A percentile compares a stretch with the other conserved stretches of the same genome.
Evolutionary conservation across 257 asterid species (phyloP).

Genomic region (Ilex aquifolium): DNA sequence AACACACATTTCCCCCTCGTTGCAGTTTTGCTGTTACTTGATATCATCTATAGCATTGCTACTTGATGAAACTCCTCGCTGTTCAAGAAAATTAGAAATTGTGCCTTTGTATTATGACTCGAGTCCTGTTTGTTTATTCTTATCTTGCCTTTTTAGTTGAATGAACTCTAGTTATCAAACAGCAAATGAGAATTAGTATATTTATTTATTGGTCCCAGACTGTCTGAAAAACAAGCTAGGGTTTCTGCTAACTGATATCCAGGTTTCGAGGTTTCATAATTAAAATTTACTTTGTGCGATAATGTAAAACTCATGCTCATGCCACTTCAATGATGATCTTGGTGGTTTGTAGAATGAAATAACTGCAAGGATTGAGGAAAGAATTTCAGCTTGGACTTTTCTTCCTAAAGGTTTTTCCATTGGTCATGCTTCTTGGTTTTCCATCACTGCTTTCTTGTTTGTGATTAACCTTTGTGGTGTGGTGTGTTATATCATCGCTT

Average conservation of each 20-base stretch:
- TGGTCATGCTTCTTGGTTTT: slow-evolving; percentile 5
- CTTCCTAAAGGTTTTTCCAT: slow-evolving; percentile 59
- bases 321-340: slow-evolving; percentile 8
- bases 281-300: neutral
- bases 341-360: slow-evolving; percentile 50
- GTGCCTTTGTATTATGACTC: too few relatives aligned
- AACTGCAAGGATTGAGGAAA: slow-evolving; percentile 55
- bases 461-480: neutral
- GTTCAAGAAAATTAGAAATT: too few relatives aligned
- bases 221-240: neutral
- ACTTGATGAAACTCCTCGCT: too few relatives aligned
- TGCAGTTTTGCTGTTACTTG: too few relatives aligned
- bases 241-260: slow-evolving; percentile 5
- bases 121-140: too few relatives aligned
- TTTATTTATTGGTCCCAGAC: too few relatives aligned
- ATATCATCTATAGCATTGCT: too few relatives aligned
- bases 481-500: neutral
- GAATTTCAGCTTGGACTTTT: slow-evolving; percentile 87
- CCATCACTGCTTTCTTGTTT: slow-evolving; percentile 1
- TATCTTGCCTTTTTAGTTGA: too few relatives aligned
- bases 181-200: too few relatives aligned
- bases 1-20: neutral
- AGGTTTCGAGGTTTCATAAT: neutral
- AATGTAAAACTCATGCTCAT: neutral
- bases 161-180: too few relatives aligned